Base-by-base conservation (phyloP, 2,329 filamentous ascomycete genomes). In the Periconia sp. region DNA sequence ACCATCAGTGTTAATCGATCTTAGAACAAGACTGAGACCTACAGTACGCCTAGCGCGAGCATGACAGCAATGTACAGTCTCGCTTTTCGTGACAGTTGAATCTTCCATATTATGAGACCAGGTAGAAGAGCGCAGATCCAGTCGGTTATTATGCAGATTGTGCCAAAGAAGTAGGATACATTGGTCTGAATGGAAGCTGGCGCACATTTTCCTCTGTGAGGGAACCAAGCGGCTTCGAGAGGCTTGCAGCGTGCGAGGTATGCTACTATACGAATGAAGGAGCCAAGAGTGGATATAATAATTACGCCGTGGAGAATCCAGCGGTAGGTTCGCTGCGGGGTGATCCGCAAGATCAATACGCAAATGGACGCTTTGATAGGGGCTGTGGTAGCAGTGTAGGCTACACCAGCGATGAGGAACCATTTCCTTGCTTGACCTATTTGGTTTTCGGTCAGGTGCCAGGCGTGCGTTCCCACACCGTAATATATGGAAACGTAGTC, bases 1-100 rank as follows among this genome's bases (percentile, higher is more conserved):
- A 5, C 4, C 2, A 5, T 40, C 17, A 40, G 24, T 24, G 11
- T 12, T 12, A n/a, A 1, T 26, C 13, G 25, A n/a, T 17, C 37
- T 55, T 19, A 52, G 11, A 39, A 46, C 25, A 9, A 6, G n/a
- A 28, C 18, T 17, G 13, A 22, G 7, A 57, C 60, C 56, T 46
- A 72, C 68, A 71, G 59, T 24, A 66, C 61, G 51, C 65, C 71
- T 26, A 73, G 46, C 1, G 61, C 63, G 39, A 73, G 61, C 30
- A 73, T 61, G 2, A 67, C 38, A 16, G 59, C 52, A 1, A 73
- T 61, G 0, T 68, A 71, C 10, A 66, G 26, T 44, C 73, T 73
- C 36, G 69, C 62, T 13, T 56, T 60, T 22, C 43, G 46, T 40
- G 69, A 68, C 46, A 73, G 61, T 41, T 70, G 69, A 6, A 73